Percentiles rank a stretch among this genome's conserved stretches.
These are phyloP conservation scores for Tricholomella constricta DNA, from an alignment of 768 basidiomycete genomes.

Conservation along the genomic window DNA sequence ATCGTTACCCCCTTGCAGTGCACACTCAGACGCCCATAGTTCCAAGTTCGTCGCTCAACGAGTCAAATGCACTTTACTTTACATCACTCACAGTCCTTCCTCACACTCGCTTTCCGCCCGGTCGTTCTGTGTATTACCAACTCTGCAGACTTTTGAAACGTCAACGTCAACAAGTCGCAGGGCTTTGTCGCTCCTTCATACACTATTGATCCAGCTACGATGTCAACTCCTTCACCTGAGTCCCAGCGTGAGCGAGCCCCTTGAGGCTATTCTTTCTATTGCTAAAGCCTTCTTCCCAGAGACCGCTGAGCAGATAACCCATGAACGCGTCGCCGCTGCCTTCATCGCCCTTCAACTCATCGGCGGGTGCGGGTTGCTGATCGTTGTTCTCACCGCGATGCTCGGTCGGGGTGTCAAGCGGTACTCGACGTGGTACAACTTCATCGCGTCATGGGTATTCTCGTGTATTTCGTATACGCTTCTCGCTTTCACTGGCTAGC, in stretches of 20 bases:
- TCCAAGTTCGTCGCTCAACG: neutral
- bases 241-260: constrained; percentile 5
- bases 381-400: constrained; percentile 29
- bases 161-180: constrained; percentile 5
- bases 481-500: constrained; percentile 32
- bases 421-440: constrained; percentile 36
- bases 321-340: constrained; percentile 22
- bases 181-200: neutral
- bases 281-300: constrained; percentile 1
- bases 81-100: neutral
- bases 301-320: neutral
- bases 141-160: constrained; percentile 12
- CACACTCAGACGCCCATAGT: neutral
- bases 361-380: constrained; percentile 23
- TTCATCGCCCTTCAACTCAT: constrained; percentile 31
- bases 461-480: constrained; percentile 33
- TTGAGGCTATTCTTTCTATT: too few species aligned
- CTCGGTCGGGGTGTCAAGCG: constrained; percentile 28
- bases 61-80: neutral
- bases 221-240: neutral
- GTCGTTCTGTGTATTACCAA: neutral
- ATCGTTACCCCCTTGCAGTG: neutral
- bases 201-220: neutral
- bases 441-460: constrained; percentile 31
- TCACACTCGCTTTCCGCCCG: neutral